Base-by-base conservation (phyloP, 148 eudicot genomes). In the Heliosperma pusillum region DNA sequence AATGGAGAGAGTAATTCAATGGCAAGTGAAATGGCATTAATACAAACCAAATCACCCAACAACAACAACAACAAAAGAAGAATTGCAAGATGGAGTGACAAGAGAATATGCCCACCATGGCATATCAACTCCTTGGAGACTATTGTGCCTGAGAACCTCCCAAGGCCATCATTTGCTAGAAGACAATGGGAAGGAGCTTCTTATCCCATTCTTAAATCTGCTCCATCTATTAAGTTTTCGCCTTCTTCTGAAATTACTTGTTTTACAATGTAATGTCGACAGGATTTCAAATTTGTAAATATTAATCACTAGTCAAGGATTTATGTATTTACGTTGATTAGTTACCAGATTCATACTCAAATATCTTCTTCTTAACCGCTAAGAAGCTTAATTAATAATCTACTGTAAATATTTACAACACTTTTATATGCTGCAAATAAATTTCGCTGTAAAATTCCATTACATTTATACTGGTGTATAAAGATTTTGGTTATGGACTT, bases 81-180 rank as follows among this genome's bases (percentile, higher is more conserved):
- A 1, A 66, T 63, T 13, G 70, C n/a, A 24, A 83, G 82, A 77
- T 93, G 98, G 98, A 93, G 98, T 77, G 90, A 88, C 13, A 85
- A 83, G 71, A 80, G 93, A 66, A 64, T 63, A 7, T 93, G 97
- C 50, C 82, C 78, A 40, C 81, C 97, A 6, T 93, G 97, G 98
- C 79, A 74, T 36, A n/a, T 81, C 75, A 91, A 89, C 77, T 87
- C 97, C 2, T 79, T 86, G 3, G 98, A 93, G 71, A 91, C 88
- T 2, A 81, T 93, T 68, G 97, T 93, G 70, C 98, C 98, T 24
- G 98, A 93, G 66, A 85, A 93, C 60, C 84, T 93, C 2, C 98
- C 98, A 4, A 80, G 98, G 78, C 95, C 93, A 20, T 82, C 84
- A 5, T 70, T 52, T 45, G 83, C 86, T 62, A 83, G 71, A 44